Conservation (phyloP, 2,329 filamentous ascomycete species). For the Trichoderma pleuroti region DNA sequence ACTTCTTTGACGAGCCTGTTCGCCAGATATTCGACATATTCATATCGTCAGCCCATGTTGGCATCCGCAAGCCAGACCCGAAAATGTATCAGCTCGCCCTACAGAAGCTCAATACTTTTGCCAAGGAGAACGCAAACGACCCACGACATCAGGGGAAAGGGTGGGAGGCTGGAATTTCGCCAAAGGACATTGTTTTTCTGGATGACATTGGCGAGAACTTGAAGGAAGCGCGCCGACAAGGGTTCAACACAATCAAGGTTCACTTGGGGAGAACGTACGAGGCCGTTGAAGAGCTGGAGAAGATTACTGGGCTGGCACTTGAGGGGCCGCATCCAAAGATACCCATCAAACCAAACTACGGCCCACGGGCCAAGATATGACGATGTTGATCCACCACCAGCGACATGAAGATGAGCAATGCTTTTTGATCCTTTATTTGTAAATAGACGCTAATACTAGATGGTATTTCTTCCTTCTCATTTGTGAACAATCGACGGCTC, state of each 20-base stretch:
- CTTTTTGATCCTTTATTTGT: background rate
- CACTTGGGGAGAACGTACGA: conserved; percentile 71
- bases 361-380: conserved; percentile 42
- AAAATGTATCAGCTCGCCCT: conserved; percentile 76
- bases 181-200: conserved; percentile 75
- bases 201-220: conserved; percentile 95
- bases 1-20: conserved; percentile 55
- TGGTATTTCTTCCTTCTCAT: background rate
- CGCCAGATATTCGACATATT: conserved; percentile 78
- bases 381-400: background rate
- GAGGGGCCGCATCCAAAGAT: conserved; percentile 52
- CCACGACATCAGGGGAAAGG: conserved; percentile 38
- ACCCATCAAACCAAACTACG: conserved; percentile 40
- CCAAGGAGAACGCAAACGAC: conserved; percentile 47
- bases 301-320: conserved; percentile 64
- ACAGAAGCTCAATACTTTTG: conserved; percentile 60
- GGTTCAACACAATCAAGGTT: conserved; percentile 84
- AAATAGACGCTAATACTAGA: background rate
- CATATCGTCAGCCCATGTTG: conserved; percentile 79
- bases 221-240: conserved; percentile 69
- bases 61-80: conserved; percentile 81
- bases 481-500: background rate
- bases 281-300: conserved; percentile 79
- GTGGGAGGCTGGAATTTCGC: conserved; percentile 50
- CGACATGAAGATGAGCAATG: background rate